phyloP scores from a whole-genome alignment of 2,329 filamentous ascomycete genomes.

The Leptoxyphium fumago region DNA sequence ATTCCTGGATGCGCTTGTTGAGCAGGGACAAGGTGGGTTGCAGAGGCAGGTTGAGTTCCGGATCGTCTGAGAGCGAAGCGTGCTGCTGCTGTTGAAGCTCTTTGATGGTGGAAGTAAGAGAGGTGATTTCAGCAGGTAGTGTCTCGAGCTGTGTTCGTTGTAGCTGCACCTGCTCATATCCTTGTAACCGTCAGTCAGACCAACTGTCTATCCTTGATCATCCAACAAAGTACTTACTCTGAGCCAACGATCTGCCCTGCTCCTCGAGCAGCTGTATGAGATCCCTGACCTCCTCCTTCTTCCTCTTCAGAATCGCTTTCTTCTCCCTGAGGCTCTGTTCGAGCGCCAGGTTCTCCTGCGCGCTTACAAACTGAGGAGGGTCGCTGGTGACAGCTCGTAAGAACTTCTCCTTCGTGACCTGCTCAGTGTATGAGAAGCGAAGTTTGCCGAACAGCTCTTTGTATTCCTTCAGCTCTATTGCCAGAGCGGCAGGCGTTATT shows the following conservation, averaged over 20 bases:
- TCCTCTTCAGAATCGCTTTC: constrained; percentile 63
- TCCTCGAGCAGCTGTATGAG: constrained; percentile 60
- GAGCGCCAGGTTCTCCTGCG: constrained; percentile 65
- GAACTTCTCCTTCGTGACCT: constrained; percentile 97
- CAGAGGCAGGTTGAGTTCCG: constrained; percentile 28
- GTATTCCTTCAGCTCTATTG: constrained; percentile 78
- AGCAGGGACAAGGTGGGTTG: constrained; percentile 28
- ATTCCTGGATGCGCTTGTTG: constrained; percentile 25
- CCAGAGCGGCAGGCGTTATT: constrained; percentile 55
- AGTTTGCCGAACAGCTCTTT: constrained; percentile 92
- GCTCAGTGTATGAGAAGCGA: constrained; percentile 93
- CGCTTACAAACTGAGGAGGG: constrained; percentile 70
- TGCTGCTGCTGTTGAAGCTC: constrained; percentile 25
- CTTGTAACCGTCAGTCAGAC: constrained; percentile 14
- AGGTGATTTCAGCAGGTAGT: constrained; percentile 37
- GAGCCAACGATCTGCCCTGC: constrained; percentile 44
- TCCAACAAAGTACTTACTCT: constrained; percentile 21
- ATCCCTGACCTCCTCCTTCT: constrained; percentile 63
- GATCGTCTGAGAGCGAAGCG: constrained; percentile 20
- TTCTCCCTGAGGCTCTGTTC: constrained; percentile 53
- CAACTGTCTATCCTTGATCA: background rate
- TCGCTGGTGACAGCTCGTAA: constrained; percentile 84
- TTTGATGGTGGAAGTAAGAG: constrained; percentile 36
- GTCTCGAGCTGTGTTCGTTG: constrained; percentile 36
- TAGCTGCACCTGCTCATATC: constrained; percentile 40